A percentile compares a stretch with the other conserved stretches of the same genome.
phyloP scores from a whole-genome alignment of 2,329 filamentous ascomycete genomes.

The Lachnum nothofagi region DNA sequence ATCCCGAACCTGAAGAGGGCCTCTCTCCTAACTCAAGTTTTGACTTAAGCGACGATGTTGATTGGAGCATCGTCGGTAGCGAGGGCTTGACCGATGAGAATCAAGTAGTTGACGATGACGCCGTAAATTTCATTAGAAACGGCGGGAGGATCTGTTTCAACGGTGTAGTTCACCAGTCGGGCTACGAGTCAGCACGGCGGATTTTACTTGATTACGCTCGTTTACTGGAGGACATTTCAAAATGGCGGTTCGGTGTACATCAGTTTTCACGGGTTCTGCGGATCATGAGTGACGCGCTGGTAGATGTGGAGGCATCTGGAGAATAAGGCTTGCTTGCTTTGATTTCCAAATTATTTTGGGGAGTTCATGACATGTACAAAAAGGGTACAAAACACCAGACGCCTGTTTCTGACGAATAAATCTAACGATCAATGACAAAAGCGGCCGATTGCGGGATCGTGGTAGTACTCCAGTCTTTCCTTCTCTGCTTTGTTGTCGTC shows the following conservation, averaged over 20 bases:
- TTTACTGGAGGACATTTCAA: slow-evolving; percentile 47
- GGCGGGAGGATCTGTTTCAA: slow-evolving; percentile 45
- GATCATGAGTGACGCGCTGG: slow-evolving; percentile 49
- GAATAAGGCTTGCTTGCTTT: slow-evolving; percentile 7
- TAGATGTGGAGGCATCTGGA: slow-evolving; percentile 30
- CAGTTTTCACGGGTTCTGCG: slow-evolving; percentile 48
- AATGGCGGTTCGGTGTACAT: slow-evolving; percentile 41
- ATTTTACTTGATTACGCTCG: slow-evolving; percentile 48
- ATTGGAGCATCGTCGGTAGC: slow-evolving; percentile 44
- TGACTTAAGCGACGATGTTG: slow-evolving; percentile 44
- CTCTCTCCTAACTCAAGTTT: slow-evolving; percentile 31
- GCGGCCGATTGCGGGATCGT: slow-evolving; percentile 15
- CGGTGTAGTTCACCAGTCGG: slow-evolving; percentile 43
- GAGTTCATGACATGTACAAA: neutral
- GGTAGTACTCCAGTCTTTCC: slow-evolving; percentile 20
- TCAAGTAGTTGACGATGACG: slow-evolving; percentile 31
- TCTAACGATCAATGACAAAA: slow-evolving; percentile 2
- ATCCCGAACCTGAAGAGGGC: slow-evolving; percentile 13
- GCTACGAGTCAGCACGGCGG: slow-evolving; percentile 46
- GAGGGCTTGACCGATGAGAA: slow-evolving; percentile 36
- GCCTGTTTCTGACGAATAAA: neutral
- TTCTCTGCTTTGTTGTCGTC: slow-evolving; percentile 15
- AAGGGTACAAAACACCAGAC: neutral
- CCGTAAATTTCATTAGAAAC: slow-evolving; percentile 42
- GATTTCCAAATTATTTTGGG: no score